A percentile compares a stretch with the other conserved stretches of the same genome.
phyloP scores from a whole-genome alignment of 2,329 filamentous ascomycete genomes.

The Pleochaeta shiraiana region DNA sequence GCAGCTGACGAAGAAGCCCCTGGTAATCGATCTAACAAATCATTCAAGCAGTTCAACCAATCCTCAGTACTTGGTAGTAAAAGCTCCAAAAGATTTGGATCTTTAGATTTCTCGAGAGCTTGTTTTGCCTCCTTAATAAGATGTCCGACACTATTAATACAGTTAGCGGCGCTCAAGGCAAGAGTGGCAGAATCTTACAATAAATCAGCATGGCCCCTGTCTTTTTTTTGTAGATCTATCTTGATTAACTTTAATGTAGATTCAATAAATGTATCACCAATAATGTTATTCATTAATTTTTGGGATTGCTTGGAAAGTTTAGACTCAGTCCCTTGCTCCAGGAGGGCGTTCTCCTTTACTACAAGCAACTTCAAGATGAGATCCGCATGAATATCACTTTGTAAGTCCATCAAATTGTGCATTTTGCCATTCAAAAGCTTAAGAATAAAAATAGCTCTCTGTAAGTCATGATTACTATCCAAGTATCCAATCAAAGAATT shows the following conservation, averaged over 20 bases:
- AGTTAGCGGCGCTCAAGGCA: neutral
- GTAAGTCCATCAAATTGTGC: neutral
- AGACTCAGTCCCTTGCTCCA: neutral
- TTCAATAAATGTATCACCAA: neutral
- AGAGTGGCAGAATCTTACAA: neutral
- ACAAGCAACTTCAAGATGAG: neutral
- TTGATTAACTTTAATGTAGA: neutral
- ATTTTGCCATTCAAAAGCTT: constrained; percentile 1
- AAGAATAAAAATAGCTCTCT: neutral
- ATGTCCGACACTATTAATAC: neutral
- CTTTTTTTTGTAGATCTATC: neutral
- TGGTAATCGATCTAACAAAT: neutral
- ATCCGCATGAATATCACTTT: neutral
- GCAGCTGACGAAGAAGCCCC: neutral
- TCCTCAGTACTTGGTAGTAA: neutral
- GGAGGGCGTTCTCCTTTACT: neutral
- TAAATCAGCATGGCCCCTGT: neutral
- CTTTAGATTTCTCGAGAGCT: neutral
- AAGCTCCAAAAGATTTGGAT: neutral
- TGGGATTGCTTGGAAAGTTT: neutral
- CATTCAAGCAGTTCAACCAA: neutral
- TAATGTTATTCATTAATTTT: neutral
- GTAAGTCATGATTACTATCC: neutral
- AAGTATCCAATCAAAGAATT: neutral
- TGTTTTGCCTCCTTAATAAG: constrained; percentile 1